Conservation (phyloP, 2,329 filamentous ascomycete genomes). For the Coniochaeta sp. region DNA sequence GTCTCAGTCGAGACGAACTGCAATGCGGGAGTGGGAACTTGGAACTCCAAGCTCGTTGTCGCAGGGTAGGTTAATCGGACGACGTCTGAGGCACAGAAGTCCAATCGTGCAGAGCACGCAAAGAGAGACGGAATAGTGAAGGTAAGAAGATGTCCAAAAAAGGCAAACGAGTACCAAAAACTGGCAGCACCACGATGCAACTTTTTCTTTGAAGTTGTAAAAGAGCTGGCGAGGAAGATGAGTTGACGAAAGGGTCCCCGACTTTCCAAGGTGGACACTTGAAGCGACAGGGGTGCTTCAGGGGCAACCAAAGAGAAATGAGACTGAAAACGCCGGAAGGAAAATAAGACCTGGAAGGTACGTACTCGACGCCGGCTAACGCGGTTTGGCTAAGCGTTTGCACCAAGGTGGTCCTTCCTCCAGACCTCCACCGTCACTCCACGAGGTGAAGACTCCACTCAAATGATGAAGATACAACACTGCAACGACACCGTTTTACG, state of each 20-base stretch:
- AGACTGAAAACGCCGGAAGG: neutral
- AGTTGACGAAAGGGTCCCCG: neutral
- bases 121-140: neutral
- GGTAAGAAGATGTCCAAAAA: neutral
- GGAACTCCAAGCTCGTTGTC: neutral
- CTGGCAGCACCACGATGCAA: neutral
- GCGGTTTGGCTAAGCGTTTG: neutral
- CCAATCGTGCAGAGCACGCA: neutral
- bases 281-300: neutral
- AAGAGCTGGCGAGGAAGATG: neutral
- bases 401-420: neutral
- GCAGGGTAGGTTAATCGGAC: neutral
- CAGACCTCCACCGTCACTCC: neutral
- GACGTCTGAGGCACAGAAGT: neutral
- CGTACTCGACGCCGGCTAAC: neutral
- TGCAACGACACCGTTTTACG: neutral
- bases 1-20: neutral
- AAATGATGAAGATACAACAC: neutral
- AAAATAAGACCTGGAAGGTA: neutral
- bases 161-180: neutral
- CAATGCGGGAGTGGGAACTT: neutral
- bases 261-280: neutral
- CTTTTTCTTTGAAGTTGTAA: neutral
- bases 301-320: constrained; percentile 1
- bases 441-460: neutral